A percentile compares a stretch with the other conserved stretches of the same genome.
Conservation (phyloP, 2,329 filamentous ascomycete species). For the Fusarium chlamydosporum region DNA sequence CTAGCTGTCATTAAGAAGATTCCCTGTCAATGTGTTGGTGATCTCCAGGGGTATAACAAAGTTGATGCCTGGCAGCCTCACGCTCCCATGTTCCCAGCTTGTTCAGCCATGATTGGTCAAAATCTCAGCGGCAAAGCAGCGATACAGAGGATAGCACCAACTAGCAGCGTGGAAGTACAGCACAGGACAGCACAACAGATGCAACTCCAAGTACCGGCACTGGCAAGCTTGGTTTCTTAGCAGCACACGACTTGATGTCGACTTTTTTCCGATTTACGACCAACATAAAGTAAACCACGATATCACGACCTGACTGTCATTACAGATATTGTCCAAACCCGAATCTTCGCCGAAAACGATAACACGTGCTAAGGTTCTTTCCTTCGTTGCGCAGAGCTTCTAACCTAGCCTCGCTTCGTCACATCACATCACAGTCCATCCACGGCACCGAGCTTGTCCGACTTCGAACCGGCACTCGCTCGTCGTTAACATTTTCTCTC, state of each 20-base stretch:
- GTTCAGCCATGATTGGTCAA: constrained; percentile 49
- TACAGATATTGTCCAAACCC: constrained; percentile 1
- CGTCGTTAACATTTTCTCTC: constrained; percentile 36
- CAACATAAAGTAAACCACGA: constrained; percentile 8
- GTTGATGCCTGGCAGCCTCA: constrained; percentile 53
- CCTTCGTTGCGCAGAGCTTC: constrained; percentile 32
- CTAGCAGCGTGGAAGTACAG: constrained; percentile 40
- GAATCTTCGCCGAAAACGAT: constrained; percentile 12
- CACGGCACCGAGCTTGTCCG: constrained; percentile 44
- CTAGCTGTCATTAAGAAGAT: constrained; percentile 3
- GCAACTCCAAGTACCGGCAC: constrained; percentile 39
- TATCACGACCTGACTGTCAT: constrained; percentile 16
- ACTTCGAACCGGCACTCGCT: constrained; percentile 41
- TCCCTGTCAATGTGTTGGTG: constrained; percentile 10
- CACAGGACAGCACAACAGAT: constrained; percentile 43
- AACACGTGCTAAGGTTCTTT: constrained; percentile 36
- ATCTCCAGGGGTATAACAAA: constrained; percentile 38
- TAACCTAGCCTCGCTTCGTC: constrained; percentile 18
- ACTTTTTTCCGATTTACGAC: constrained; percentile 21
- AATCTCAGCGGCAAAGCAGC: constrained; percentile 47
- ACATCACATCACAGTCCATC: constrained; percentile 31
- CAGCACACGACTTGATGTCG: constrained; percentile 30
- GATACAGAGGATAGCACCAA: constrained; percentile 37
- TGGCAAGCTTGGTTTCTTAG: constrained; percentile 39
- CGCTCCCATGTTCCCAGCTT: constrained; percentile 4